Evolutionary conservation across 305 asterid genomes (phyloP), one percentile per base, ranked within the genome.

Genomic region (Euphrasia arctica): DNA sequence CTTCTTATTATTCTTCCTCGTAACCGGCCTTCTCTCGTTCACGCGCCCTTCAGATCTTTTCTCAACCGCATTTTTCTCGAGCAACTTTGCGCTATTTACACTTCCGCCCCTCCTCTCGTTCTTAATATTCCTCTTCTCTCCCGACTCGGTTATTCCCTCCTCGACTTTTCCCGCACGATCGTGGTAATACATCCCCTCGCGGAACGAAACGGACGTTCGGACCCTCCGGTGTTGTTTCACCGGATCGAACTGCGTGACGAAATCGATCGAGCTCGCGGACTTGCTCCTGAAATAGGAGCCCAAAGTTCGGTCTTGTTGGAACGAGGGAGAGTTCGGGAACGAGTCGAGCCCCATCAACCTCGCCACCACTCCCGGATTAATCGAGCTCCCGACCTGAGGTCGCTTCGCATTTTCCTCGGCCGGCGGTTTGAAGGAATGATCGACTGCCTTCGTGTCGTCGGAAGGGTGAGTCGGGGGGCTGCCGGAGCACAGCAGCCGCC

Each of bases 261-360:
- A 82, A 70, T 85, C 89, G 36, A 85, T 70, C 14, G 83, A 85
- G 47, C 71, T 81, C 25, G 57, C 85, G 4, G 89, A 83, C 70
- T 71, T 81, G 75, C 90, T 85, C 45, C 88, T 70, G 70, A 84
- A 68, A 39, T 49, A 77, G 49, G 83, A 73, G 6, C 82, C 83
- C 67, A 85, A 15, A 1, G 72, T 70, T 11, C 54, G 58, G 4
- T 70, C 69, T 43, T 39, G 72, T 0, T 48, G 69, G 6, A 28
- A 18, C 28, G 39, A 52, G 34, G 59, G 55, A 11, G 47, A 29
- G 45, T 9, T 9, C 11, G 93, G 90, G 15, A 80, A 70, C 1
- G 87, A 75, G 4, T 85, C 93, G 64, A 85, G 54, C 9, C 93
- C 90, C 93, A 85, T 85, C 54, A 85, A 61, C 39, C 77, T 81